Conservation (phyloP, 768 basidiomycete species). For the Lactarius trivialis region DNA sequence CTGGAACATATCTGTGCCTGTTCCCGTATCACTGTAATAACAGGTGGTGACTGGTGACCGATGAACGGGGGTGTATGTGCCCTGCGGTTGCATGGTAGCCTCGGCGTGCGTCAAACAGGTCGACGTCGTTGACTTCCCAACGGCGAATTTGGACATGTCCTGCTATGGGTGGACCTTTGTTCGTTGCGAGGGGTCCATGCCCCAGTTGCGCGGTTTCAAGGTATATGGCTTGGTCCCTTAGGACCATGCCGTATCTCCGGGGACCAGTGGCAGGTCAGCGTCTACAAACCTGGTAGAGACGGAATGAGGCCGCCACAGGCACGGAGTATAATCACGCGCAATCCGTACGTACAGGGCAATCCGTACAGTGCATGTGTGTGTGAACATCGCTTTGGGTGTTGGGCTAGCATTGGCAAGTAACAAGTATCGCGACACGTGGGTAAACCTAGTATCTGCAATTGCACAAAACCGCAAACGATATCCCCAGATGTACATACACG, state of each 20-base stretch:
- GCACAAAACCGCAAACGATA: conserved; percentile 25
- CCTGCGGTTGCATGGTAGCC: neutral
- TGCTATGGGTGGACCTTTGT: neutral
- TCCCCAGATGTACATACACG: conserved; percentile 27
- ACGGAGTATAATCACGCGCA: conserved; percentile 6
- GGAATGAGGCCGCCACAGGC: conserved; percentile 15
- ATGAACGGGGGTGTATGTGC: neutral
- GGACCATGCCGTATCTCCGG: conserved; percentile 7
- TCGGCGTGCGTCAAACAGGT: neutral
- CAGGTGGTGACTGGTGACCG: neutral
- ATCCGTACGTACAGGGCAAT: neutral
- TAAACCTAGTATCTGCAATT: conserved; percentile 28
- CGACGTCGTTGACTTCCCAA: neutral
- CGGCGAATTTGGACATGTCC: neutral
- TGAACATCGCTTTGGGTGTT: conserved; percentile 12
- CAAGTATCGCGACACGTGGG: conserved; percentile 28
- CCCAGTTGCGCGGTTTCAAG: neutral
- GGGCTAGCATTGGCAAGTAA: conserved; percentile 16
- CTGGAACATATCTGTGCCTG: neutral
- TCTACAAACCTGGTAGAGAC: neutral
- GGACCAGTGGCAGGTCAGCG: conserved; percentile 12
- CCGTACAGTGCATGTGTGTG: neutral
- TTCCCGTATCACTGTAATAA: neutral
- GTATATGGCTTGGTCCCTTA: neutral
- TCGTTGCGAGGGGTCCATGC: neutral